Evolutionary conservation across 257 asterid species (phyloP), one percentile per base, ranked within the genome.

Genomic region (Solanum phureja): DNA sequence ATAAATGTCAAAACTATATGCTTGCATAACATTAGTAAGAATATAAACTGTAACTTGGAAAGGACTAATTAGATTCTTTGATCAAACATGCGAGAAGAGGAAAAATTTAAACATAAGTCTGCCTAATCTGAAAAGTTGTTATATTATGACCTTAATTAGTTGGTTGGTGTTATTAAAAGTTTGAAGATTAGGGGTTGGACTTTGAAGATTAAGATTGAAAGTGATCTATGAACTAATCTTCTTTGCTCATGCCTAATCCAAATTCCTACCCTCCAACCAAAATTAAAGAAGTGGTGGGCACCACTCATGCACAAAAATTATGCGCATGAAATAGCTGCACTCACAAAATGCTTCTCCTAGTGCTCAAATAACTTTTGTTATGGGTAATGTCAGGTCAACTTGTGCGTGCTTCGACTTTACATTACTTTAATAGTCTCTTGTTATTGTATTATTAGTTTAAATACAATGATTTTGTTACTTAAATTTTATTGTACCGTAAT

Each of bases 261-360:
- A 84, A 21, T 38, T 64, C 66, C 37, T 18, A 62, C 62, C 87
- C 60, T 71, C 29, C 76, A n/a, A 27, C 42, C 40, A 66, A 56
- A 18, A 33, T 31, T 62, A 31, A 85, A 81, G 31, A 77, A 86
- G 90, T 89, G 92, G 92, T 92, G 95, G 94, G 93, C 90, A 87
- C 93, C 88, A 85, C 93, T 74, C 44, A 76, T 62, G 87, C 93
- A 89, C 89, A 88, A 82, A 46, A 81, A 84, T 87, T 89, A 86
- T 91, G 94, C 97, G 98, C 98, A 92, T 94, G 98, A 74, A 90
- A 93, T 94, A 94, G 93, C 91, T 27, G 90, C 96, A 94, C 95
- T 93, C 93, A 91, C 92, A 44, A 89, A 85, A 90, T 82, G 87
- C 86, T 19, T 87, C n/a, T 86, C 18, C 86, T 34, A 73, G 81